These are phyloP conservation scores for Tetramitus jugosus DNA, from an alignment of 208 protist species.

Conservation along the genomic window DNA sequence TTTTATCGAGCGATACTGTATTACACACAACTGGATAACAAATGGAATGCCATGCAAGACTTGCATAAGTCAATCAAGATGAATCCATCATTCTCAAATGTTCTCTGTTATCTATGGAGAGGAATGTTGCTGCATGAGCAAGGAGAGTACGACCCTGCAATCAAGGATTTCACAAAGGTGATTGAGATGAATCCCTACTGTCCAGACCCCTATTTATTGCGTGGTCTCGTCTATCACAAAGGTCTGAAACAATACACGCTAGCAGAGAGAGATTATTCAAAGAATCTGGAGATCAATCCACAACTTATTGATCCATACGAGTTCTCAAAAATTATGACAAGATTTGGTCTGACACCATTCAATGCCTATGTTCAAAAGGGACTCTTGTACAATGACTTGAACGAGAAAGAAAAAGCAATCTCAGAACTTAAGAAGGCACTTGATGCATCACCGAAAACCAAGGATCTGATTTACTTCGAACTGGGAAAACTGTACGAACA, in stretches of 20 bases:
- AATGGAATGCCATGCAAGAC: neutral
- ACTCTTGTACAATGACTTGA: too few relatives aligned
- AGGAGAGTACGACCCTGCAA: neutral
- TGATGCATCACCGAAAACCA: too few relatives aligned
- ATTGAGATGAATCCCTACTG: neutral
- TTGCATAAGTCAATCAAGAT: constrained; percentile 4
- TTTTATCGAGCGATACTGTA: neutral
- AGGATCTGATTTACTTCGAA: too few relatives aligned
- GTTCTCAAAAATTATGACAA: too few relatives aligned
- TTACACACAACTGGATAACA: neutral
- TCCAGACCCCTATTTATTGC: constrained; percentile 10
- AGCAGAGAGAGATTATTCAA: neutral
- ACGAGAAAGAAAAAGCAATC: too few relatives aligned
- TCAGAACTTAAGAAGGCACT: too few relatives aligned
- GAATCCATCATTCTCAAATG: neutral
- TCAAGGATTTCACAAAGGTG: neutral
- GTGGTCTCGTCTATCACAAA: neutral
- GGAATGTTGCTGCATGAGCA: neutral
- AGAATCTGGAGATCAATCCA: constrained; percentile 1
- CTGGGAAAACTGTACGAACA: too few relatives aligned
- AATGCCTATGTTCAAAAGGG: too few relatives aligned
- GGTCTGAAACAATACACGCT: neutral
- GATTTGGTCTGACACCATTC: too few relatives aligned
- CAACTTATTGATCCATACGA: neutral
- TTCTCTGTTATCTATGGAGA: neutral